Evolutionary conservation across 371 early-diverging fungal species (phyloP), one percentile per base, ranked within the genome.

Genomic region (Apophysomyces sp.): DNA sequence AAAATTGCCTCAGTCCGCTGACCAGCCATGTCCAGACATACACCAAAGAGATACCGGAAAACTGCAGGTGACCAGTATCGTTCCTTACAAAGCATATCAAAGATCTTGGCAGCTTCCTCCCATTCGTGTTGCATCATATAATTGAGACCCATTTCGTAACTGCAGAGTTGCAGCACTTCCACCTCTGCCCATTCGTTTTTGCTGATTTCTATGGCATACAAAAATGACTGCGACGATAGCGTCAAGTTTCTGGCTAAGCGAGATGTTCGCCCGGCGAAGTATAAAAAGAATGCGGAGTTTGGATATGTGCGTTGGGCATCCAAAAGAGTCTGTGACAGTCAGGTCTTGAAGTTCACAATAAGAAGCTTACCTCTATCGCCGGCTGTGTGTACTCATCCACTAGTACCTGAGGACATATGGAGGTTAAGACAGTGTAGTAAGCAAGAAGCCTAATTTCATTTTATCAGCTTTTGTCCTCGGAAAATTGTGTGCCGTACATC

Each of bases 51-150:
- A 62, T 85, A 87, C 11, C 81, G 67, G 73, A 86, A 84, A 32
- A 87, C 78, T 0, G 82, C 85, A 27, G 78, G 81, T 6, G 86
- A 86, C 85, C 86, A 86, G 58, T 86, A 87, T 37, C 72, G 73
- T 12, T 83, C 85, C 36, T 78, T 73, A 58, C 74, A 83, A 6
- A 87, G 73, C 36, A 57, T 69, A 16, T 85, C 81, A 67, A 86
- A 87, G 12, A 78, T 63, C 12, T 72, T 66, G 32, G 65, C 72
- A 5, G 88, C 85, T 31, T 77, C 76, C 5, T 72, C 76, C 88
- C 88, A 87, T 12, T 84, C 70, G 52, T 83, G 72, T 49, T 75
- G 67, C 68, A 87, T 81, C 62, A 83, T 82, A 49, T 79, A 75
- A 55, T 85, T 87, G 62, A 85, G 71, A 7, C 80, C 86, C 16